Percentiles rank a stretch among this genome's conserved stretches.
Conservation (phyloP, 2,329 filamentous ascomycete genomes). For the Saccharata proteae region DNA sequence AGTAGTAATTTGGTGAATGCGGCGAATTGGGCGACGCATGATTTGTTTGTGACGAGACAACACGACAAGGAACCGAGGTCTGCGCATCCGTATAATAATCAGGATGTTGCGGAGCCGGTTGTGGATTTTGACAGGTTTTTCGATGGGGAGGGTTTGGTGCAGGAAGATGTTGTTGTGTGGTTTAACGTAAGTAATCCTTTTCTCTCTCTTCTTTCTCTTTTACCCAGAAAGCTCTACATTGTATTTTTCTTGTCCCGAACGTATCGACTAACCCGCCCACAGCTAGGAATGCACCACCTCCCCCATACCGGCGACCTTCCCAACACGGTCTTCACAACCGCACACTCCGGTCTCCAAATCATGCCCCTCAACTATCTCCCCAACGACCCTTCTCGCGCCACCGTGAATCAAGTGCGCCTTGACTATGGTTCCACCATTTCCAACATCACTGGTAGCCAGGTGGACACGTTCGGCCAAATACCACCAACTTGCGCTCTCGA, state of each 20-base stretch:
- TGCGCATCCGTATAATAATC: conserved; percentile 35
- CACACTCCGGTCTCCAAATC: conserved; percentile 32
- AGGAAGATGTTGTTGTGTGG: conserved; percentile 33
- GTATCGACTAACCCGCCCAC: too few species aligned
- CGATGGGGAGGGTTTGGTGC: conserved; percentile 31
- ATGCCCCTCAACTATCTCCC: conserved; percentile 32
- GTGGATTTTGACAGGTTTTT: conserved; percentile 41
- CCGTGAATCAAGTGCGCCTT: conserved; percentile 29
- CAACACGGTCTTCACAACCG: conserved; percentile 40
- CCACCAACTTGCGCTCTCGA: conserved; percentile 16
- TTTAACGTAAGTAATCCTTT: conserved; percentile 30
- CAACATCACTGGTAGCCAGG: too few species aligned
- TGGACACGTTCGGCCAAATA: conserved; percentile 23
- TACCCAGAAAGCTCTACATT: too few species aligned
- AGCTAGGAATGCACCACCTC: too few species aligned
- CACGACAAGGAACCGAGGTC: conserved; percentile 41
- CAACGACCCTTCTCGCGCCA: conserved; percentile 24
- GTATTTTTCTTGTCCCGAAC: too few species aligned
- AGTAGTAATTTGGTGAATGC: conserved; percentile 35
- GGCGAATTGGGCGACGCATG: conserved; percentile 37
- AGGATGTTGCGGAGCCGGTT: conserved; percentile 35
- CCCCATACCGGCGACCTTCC: conserved; percentile 26
- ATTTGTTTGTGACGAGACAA: conserved; percentile 39
- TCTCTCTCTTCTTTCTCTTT: neutral
- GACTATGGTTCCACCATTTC: conserved; percentile 20